A percentile compares a stretch with the other conserved stretches of the same genome.
Evolutionary conservation across 108 stramenopile genomes (phyloP).

Genomic region (Mayamaea pseudoterrestris): DNA sequence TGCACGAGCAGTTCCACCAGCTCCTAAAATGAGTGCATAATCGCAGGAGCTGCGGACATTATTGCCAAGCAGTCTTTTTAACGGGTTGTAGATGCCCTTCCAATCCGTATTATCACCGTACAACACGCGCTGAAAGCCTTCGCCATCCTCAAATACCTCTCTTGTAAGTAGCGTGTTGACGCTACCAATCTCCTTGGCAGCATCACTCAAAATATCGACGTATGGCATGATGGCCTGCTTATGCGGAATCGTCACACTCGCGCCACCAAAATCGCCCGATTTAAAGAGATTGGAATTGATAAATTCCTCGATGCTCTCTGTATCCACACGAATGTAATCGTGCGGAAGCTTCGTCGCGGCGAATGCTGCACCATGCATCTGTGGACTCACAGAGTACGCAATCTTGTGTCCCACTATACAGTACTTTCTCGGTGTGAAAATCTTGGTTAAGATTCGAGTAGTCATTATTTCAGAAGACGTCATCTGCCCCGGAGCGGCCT

Average conservation of each 20-base stretch:
- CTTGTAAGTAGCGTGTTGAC: conserved; percentile 90
- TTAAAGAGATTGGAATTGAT: conserved; percentile 76
- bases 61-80: conserved; percentile 56
- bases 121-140: conserved; percentile 35
- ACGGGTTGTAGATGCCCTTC: conserved; percentile 90
- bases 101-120: conserved; percentile 99
- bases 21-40: conserved; percentile 87
- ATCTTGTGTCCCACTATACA: conserved; percentile 90
- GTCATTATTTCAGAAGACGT: conserved; percentile 88
- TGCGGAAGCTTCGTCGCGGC: conserved; percentile 71
- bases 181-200: conserved; percentile 92
- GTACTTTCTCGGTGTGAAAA: conserved; percentile 61
- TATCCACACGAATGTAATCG: conserved; percentile 70
- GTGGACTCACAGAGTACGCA: conserved; percentile 88
- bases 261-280: conserved; percentile 74
- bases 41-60: conserved; percentile 9
- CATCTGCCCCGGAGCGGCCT: conserved; percentile 96
- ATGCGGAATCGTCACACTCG: conserved; percentile 96
- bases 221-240: conserved; percentile 89
- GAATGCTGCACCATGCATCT: conserved; percentile 91
- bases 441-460: conserved; percentile 61
- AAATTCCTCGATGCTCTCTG: conserved; percentile 71
- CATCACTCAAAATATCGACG: conserved; percentile 85
- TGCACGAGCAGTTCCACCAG: conserved; percentile 94
- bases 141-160: conserved; percentile 32